These are phyloP conservation scores for Lachancea meyersii DNA, from an alignment of 805 yeast species.

Conservation along the genomic window DNA sequence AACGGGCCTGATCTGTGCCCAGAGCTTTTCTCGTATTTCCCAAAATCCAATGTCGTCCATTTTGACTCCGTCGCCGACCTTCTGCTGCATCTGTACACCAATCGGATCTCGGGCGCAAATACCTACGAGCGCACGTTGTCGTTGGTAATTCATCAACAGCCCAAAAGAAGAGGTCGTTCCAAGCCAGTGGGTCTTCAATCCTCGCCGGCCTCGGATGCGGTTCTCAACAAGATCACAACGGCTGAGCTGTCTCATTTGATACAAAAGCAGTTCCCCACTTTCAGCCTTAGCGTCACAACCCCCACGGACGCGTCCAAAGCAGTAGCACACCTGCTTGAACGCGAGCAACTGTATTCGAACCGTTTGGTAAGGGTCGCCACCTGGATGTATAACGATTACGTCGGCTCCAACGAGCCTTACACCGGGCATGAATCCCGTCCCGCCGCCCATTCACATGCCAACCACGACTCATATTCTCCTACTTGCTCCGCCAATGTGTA, in stretches of 20 bases:
- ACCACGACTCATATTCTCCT: neutral
- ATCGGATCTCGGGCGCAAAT: slow-evolving; percentile 15
- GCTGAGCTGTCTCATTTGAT: slow-evolving; percentile 2
- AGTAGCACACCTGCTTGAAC: neutral
- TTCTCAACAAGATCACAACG: neutral
- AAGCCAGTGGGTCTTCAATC: too few species aligned
- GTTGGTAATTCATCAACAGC: slow-evolving; percentile 15
- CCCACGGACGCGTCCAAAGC: slow-evolving; percentile 1
- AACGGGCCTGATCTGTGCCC: slow-evolving; percentile 4
- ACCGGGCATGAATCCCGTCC: neutral
- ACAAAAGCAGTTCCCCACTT: slow-evolving; percentile 19
- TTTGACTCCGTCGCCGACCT: slow-evolving; percentile 9
- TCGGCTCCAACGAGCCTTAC: neutral
- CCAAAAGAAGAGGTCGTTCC: too few species aligned
- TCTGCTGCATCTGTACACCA: slow-evolving; percentile 17
- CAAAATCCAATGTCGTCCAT: slow-evolving; percentile 3
- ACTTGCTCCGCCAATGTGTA: slow-evolving; percentile 20
- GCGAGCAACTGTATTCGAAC: slow-evolving; percentile 3
- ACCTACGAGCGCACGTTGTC: slow-evolving; percentile 25
- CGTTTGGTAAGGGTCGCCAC: slow-evolving; percentile 25
- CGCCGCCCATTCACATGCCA: neutral
- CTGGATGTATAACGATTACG: slow-evolving; percentile 26
- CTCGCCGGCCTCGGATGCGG: neutral
- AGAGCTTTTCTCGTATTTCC: slow-evolving; percentile 9
- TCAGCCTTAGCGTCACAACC: slow-evolving; percentile 19